Conservation (phyloP, 176 grass and related monocot species). For the Poa annua region DNA sequence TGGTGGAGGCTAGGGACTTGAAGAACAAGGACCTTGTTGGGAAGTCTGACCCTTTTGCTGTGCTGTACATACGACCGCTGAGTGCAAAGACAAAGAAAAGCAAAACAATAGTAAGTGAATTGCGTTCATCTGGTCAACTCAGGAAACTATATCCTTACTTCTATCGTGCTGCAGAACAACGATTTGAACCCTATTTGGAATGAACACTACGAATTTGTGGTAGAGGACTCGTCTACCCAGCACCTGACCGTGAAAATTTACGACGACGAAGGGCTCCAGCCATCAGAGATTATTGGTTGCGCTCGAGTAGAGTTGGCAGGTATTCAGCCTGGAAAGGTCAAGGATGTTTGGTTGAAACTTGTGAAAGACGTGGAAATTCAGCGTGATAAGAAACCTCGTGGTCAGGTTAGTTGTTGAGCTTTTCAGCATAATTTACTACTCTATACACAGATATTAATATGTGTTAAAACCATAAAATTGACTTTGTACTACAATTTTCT, state of each 20-base stretch:
- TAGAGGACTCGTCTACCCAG: constrained; percentile 94
- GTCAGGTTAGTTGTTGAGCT: constrained; percentile 64
- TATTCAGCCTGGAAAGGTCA: constrained; percentile 87
- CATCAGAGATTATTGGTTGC: constrained; percentile 83
- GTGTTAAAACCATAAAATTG: constrained; percentile 4
- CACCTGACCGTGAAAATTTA: constrained; percentile 82
- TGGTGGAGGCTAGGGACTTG: constrained; percentile 92
- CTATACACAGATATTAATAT: constrained; percentile 21
- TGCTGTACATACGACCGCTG: constrained; percentile 80
- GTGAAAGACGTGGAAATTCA: constrained; percentile 92
- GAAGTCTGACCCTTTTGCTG: constrained; percentile 93
- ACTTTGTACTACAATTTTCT: background rate
- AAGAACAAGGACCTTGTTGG: constrained; percentile 93
- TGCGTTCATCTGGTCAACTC: constrained; percentile 35
- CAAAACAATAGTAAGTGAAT: constrained; percentile 90
- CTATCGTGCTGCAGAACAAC: constrained; percentile 73
- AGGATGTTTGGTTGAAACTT: constrained; percentile 90
- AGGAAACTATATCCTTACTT: constrained; percentile 40
- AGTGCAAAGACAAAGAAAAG: constrained; percentile 86
- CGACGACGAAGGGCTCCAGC: constrained; percentile 90
- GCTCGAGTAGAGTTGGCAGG: constrained; percentile 71
- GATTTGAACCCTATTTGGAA: constrained; percentile 99
- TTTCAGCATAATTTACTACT: constrained; percentile 1
- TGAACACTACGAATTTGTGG: constrained; percentile 91
- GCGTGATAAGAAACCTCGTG: constrained; percentile 78